Evolutionary conservation across 805 yeast species (phyloP), one percentile per base, ranked within the genome.

Genomic region (Candida vaughaniae): DNA sequence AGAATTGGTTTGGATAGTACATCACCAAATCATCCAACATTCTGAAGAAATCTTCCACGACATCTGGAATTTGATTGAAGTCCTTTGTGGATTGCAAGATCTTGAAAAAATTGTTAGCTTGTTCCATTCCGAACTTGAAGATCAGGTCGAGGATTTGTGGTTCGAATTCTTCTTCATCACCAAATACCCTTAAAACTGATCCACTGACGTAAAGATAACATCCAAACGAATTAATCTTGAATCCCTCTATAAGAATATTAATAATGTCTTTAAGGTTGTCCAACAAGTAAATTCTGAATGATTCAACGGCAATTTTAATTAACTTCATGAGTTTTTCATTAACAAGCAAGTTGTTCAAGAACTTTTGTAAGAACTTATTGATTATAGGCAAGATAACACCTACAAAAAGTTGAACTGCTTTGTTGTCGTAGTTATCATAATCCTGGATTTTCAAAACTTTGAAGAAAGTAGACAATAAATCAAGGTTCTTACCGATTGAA

Each of bases 181-280:
- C 78, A 58, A 72, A 90, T 42, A 86, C 91, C 39, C 85, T 77
- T 35, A 85, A 78, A 18, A 89, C 65, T 7, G 84, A 71, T 6
- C 96, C 97, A 2, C 95, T 82, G 10, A 86, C 91, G 93, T 95
- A 90, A 38, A 90, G 63, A 54, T 83, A 89, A 56, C 95, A 86
- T 3, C 96, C 97, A 51, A 66, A 77, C 23, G 79, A 75, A 15
- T 83, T 82, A 18, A 64, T 62, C 30, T 78, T 71, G 62, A 88
- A 90, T 1, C 95, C 93, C 25, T 71, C 70, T 15, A 77, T 82
- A 38, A 89, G 69, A 33, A 82, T 61, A 37, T 74, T 80, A 1
- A 88, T 87, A 25, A 88, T 73, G 10, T 76, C 69, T 3, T 79
- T 75, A 14, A 90, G 64, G 16, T 85, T 67, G 3, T 85, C 81